Evolutionary conservation across 202 grass and related monocot species (phyloP), one percentile per base, ranked within the genome.

Genomic region (Setaria italica): DNA sequence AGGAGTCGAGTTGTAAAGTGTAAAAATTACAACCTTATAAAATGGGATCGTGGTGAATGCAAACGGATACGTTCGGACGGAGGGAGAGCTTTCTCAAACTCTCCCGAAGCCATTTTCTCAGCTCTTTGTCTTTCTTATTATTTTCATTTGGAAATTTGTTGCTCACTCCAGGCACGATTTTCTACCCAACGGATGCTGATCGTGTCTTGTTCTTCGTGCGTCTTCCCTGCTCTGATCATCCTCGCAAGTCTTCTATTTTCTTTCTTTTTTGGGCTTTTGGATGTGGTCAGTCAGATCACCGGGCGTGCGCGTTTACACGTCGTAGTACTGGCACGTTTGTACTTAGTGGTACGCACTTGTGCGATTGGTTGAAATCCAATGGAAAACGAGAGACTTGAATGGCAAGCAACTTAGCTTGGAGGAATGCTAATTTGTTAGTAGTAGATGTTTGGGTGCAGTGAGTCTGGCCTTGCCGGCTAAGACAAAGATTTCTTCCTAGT

Each of bases 381-480:
- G 59, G 25, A 62, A 62, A 32, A 62, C 59, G 11, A 6, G 59
- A 62, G 11, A 32, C 59, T 25, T 35, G 60, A 57, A 34, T 2
- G 12, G 66, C 65, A 78, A 47, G 74, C 17, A 70, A 76, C 55
- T 34, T 63, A 1, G 34, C 7, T 54, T 5, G 0, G 8, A 41
- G 9, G 50, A 15, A 19, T 35, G n/a, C 46, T 41, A n/a, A 68
- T 10, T 19, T 42, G 37, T 15, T 19, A n/a, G 55, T 9, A 57
- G 19, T 9, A n/a, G 30, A 67, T 35, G 19, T 42, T 25, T 6
- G 20, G 67, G 67, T 45, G 19, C 20, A n/a, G 3, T 3, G 11
- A 19, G 41, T 47, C 29, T 9, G 48, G 41, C 6, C 80, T 72
- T 78, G 73, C 65, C 65, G 46, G 65, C 21, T 70, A 88, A 53